Evolutionary conservation across 768 basidiomycete genomes (phyloP), one percentile per base, ranked within the genome.

Genomic region (Pleurotus pulmonarius): DNA sequence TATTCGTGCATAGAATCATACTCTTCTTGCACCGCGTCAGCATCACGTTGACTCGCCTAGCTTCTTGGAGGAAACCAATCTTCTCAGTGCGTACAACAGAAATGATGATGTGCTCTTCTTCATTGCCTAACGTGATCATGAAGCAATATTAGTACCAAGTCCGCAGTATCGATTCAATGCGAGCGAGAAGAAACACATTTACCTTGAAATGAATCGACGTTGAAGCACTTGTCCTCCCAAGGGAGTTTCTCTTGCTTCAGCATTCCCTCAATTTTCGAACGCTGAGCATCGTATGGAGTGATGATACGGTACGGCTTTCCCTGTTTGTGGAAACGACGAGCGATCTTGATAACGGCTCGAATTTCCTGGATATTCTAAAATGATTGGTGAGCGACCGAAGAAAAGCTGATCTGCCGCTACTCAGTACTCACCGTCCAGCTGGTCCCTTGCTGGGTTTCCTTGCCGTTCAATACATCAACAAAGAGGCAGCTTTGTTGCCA

Each of bases 191-290:
- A 16, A 49, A 41, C 24, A 49, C 8, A 44, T 68, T 54, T 61
- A 83, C 88, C 88, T 78, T 91, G 90, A 61, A 90, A 91, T 1
- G 86, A 82, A 62, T 91, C 89, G 24, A 91, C 83, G 65, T 87
- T 90, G 72, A 88, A 91, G 54, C 83, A 83, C 54, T 75, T 85
- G 58, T 89, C 76, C 39, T 80, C 64, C 81, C 81, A 85, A 1
- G 70, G 62, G 0, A 90, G 66, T 0, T 74, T 70, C 37, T 69
- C 68, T 0, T 56, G 41, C 60, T 85, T 76, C 11, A 91, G 67
- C 7, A 68, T 65, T 1, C 68, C 68, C 63, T 89, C 85, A 13
- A 91, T 64, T 4, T 63, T 56, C 12, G 70, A 73, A 7, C 87
- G 76, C 65, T 91, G 90, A 4, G 81, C 78, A 67, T 90, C 88